Conservation (phyloP, 495 filamentous ascomycete species). For the Penicillium goetzii region DNA sequence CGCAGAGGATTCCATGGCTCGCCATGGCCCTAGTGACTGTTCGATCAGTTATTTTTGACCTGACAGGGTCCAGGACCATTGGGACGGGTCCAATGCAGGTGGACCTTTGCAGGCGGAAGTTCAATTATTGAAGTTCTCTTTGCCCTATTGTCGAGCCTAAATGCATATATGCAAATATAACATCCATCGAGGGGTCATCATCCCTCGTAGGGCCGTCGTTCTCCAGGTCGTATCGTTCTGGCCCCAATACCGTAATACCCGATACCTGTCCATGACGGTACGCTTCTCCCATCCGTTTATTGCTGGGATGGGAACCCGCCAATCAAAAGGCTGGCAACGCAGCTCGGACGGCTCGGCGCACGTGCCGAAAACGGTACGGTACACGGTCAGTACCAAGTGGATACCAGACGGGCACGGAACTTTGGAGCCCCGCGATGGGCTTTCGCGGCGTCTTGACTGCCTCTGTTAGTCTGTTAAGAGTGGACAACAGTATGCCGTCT, state of each 20-base stretch:
- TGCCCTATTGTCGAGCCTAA: not conserved
- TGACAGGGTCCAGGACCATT: slow-evolving; percentile 5
- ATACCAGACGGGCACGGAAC: slow-evolving; percentile 6
- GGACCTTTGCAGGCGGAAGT: not conserved
- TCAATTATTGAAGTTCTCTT: not conserved
- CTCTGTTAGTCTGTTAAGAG: not conserved
- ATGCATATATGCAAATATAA: not conserved
- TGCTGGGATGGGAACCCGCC: slow-evolving; percentile 34
- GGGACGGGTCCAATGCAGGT: not conserved
- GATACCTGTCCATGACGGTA: slow-evolving; percentile 16
- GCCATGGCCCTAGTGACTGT: not conserved
- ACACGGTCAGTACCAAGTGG: not conserved
- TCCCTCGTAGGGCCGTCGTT: not conserved
- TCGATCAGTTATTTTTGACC: not conserved
- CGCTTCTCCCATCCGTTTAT: slow-evolving; percentile 4
- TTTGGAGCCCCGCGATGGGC: not conserved
- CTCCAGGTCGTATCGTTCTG: not conserved
- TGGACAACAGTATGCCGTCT: not conserved
- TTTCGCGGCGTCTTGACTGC: not conserved
- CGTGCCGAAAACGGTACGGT: slow-evolving; percentile 20
- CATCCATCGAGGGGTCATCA: not conserved
- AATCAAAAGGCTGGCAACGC: slow-evolving; percentile 17
- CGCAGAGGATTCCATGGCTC: not conserved
- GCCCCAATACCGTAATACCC: slow-evolving; percentile 3
- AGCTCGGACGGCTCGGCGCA: slow-evolving; percentile 4